Evolutionary conservation across 345 rosid genomes (phyloP).

Genomic region (Citrus glauca): DNA sequence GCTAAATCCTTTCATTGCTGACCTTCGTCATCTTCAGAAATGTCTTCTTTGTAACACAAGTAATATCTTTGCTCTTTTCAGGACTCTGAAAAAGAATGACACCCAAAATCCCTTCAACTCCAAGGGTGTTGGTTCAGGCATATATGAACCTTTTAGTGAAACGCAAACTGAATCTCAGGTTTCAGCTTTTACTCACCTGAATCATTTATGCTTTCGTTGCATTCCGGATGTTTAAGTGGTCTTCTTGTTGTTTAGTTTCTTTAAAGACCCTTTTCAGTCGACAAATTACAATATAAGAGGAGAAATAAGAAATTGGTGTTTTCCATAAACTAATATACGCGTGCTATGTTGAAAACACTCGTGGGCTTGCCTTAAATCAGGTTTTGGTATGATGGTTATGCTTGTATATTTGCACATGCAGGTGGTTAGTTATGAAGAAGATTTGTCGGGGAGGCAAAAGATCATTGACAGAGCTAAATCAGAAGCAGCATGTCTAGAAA

Average conservation of each 20-base stretch:
- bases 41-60: slow-evolving; percentile 6
- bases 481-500: slow-evolving; percentile 62
- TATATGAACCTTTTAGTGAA: slow-evolving; percentile 73
- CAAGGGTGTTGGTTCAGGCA: slow-evolving; percentile 30
- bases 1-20: neutral
- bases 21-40: neutral
- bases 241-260: neutral
- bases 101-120: slow-evolving; percentile 21
- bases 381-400: neutral
- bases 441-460: slow-evolving; percentile 92
- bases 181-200: slow-evolving; percentile 17
- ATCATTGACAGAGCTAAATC: slow-evolving; percentile 88
- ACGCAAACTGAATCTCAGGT: slow-evolving; percentile 99
- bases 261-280: neutral
- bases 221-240: neutral
- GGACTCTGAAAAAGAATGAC: slow-evolving; percentile 46
- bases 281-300: neutral
- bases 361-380: neutral
- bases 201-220: slow-evolving; percentile 5
- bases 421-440: slow-evolving; percentile 96
- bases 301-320: neutral
- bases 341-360: neutral
- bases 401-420: slow-evolving; percentile 27
- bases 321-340: neutral
- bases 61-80: slow-evolving; percentile 16